Conservation (phyloP, 176 grass and related monocot species). For the Oryza meyeriana region DNA sequence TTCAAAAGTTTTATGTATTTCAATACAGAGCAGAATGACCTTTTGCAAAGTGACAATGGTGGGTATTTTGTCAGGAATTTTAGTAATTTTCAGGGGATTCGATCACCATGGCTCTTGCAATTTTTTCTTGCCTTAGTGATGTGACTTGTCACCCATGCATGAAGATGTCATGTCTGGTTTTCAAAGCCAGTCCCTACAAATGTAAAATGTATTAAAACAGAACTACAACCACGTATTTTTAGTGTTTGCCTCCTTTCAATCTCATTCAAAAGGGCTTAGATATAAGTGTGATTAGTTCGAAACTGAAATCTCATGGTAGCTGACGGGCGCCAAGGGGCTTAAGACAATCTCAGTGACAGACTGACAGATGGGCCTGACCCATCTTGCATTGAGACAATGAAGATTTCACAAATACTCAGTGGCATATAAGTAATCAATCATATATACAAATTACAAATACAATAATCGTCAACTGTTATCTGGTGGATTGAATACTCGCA, state of each 20-base stretch:
- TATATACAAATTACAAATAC: not conserved
- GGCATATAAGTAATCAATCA: not conserved
- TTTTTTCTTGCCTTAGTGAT: not conserved
- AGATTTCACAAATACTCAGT: not conserved
- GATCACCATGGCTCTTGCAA: not conserved
- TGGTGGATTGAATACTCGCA: not conserved
- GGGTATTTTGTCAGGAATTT: not conserved
- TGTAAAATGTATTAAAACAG: not conserved
- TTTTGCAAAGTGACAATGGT: not conserved
- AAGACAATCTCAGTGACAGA: not conserved
- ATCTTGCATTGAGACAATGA: not conserved
- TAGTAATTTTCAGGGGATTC: not conserved
- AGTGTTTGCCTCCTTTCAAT: not conserved
- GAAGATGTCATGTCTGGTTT: not conserved
- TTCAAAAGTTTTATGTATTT: not conserved
- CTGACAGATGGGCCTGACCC: not conserved
- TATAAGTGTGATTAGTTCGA: too few relatives aligned
- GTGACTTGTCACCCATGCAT: not conserved
- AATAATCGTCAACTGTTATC: not conserved
- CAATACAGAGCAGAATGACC: not conserved
- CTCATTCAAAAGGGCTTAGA: not conserved
- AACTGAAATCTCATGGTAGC: constrained; percentile 9
- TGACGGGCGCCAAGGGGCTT: constrained; percentile 7
- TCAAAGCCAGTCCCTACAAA: not conserved
- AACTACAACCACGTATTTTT: not conserved